Percentiles rank a stretch among this genome's conserved stretches.
phyloP scores from a whole-genome alignment of 345 rosid genomes.

The Eucalyptus pauciflora region DNA sequence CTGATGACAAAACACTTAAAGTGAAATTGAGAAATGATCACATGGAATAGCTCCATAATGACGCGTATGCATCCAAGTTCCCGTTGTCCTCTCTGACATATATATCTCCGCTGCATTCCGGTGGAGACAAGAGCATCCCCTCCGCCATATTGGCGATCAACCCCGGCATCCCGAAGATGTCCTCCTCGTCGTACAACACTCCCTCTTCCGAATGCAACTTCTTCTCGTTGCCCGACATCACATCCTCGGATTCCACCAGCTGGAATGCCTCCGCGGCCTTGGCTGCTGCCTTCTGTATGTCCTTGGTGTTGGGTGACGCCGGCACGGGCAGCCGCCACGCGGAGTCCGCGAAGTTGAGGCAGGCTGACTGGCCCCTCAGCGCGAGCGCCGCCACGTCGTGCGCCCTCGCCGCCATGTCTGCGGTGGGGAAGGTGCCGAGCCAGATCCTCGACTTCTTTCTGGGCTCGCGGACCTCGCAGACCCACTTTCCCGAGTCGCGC shows the following conservation, averaged over 20 bases:
- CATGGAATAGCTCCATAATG: too few relatives aligned
- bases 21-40: too few relatives aligned
- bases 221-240: constrained; percentile 30
- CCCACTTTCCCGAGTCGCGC: constrained; percentile 81
- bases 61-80: background rate
- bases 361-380: constrained; percentile 55
- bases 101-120: constrained; percentile 7
- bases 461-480: constrained; percentile 76
- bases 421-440: constrained; percentile 68
- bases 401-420: constrained; percentile 89
- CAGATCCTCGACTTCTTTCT: constrained; percentile 78
- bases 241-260: constrained; percentile 1
- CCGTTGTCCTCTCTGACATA: constrained; percentile 6
- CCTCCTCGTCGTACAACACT: constrained; percentile 48
- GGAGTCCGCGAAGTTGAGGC: constrained; percentile 87
- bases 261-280: constrained; percentile 43
- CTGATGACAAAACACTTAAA: too few relatives aligned
- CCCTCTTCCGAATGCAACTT: constrained; percentile 2
- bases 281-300: constrained; percentile 67
- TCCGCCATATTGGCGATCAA: constrained; percentile 67
- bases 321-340: constrained; percentile 63
- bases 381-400: constrained; percentile 82
- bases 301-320: constrained; percentile 39
- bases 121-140: constrained; percentile 76
- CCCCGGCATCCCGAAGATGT: constrained; percentile 47